Percentiles rank a stretch among this genome's conserved stretches.
Conservation (phyloP, 768 basidiomycete species). For the Serendipita sp. region DNA sequence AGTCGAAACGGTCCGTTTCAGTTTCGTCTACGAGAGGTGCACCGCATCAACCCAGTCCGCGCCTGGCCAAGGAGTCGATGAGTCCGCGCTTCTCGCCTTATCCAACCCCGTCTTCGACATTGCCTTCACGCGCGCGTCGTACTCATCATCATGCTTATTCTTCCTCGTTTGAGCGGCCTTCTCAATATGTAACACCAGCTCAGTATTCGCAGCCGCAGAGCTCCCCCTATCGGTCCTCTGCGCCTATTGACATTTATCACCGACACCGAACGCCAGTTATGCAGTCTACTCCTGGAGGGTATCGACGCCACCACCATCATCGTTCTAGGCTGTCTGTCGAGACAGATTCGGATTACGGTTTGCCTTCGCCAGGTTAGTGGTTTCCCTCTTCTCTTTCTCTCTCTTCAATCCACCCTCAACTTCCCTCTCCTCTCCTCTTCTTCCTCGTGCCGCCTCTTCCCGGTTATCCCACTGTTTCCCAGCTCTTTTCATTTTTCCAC, state of each 20-base stretch:
- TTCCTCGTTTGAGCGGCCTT: no score
- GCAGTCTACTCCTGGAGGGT: no score
- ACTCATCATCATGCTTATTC: background rate
- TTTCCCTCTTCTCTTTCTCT: background rate
- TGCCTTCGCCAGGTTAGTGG: background rate
- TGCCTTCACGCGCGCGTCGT: background rate
- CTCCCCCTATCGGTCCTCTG: background rate
- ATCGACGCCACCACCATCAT: background rate
- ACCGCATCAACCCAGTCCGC: background rate
- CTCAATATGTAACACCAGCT: no score
- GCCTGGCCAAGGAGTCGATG: background rate
- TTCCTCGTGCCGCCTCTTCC: no score
- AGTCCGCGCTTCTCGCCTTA: conserved; percentile 2
- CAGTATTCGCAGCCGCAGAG: background rate
- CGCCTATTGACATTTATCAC: background rate
- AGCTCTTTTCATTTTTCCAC: no score
- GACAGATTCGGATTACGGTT: background rate
- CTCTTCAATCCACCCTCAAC: background rate
- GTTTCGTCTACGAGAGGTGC: background rate
- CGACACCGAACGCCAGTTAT: background rate
- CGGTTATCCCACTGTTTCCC: no score
- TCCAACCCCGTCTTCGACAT: background rate
- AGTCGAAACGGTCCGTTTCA: background rate
- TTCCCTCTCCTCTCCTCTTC: no score
- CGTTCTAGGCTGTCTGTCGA: background rate